Evolutionary conservation across 2,329 filamentous ascomycete genomes (phyloP), one percentile per base, ranked within the genome.

Genomic region (Xylariaceae sp.): DNA sequence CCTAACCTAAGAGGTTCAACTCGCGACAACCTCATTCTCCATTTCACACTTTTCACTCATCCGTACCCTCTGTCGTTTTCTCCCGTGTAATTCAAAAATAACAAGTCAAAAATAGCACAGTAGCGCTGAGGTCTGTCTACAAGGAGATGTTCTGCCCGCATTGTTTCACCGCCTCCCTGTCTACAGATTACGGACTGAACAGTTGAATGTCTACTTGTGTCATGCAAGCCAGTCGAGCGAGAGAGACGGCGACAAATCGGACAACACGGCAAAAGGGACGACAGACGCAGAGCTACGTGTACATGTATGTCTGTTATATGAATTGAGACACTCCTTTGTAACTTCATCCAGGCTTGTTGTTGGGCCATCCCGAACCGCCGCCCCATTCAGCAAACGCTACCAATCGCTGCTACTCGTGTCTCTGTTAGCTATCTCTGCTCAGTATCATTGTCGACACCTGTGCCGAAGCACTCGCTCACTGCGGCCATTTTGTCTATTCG

Each of bases 251-350:
- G 21, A 7, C 21, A 24, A 24, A 11, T 11, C 7, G 11, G 21
- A 24, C 21, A 11, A 24, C 7, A 24, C 21, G 11, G 21, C 21
- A 24, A 24, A 24, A 24, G 7, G 11, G 21, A 24, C 21, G 11
- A 24, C 21, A 24, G 21, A n/a, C n/a, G n/a, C n/a, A n/a, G 21
- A 24, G 21, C 21, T 24, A 24, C 21, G 21, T 24, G 21, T 24
- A 24, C 21, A 24, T 24, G 21, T 24, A 24, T 24, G 21, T 11
- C 6, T 24, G 21, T 6, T 24, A 11, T n/a, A n/a, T n/a, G n/a
- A 36, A 40, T 42, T 37, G 38, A 40, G 40, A 42, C 44, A 23
- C 34, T 43, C 37, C 31, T 43, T 45, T n/a, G n/a, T n/a, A n/a
- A n/a, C n/a, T n/a, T n/a, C n/a, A n/a, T n/a, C n/a, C n/a, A n/a